Evolutionary conservation across 1,284 basidiomycete genomes (phyloP), one percentile per base, ranked within the genome.

Genomic region (Fomitopsis pinicola): DNA sequence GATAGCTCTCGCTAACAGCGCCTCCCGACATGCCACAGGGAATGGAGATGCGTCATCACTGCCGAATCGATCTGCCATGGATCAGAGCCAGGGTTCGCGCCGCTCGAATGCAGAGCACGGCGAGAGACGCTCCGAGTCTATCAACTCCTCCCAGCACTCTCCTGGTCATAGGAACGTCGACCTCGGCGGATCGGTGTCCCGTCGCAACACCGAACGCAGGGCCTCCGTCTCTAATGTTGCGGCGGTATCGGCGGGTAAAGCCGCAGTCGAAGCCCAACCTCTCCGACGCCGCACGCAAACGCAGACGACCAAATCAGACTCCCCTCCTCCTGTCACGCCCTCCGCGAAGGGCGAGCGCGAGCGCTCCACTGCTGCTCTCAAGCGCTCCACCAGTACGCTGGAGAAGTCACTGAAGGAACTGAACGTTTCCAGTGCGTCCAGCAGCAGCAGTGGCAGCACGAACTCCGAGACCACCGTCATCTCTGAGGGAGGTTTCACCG

Each of bases 401-500:
- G 69, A 79, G 66, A 71, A 77, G 58, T 70, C 77, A 66, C 60
- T 81, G 67, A 73, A 75, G 60, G 70, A 73, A 42, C 68, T 82
- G 54, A 79, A 74, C 46, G 63, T 82, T 55, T 74, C 72, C 26
- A 83, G 82, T 66, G 78, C 80, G 2, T 71, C 74, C 3, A 77
- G 76, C 67, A 82, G 81, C 55, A 85, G 85, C 63, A 85, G 85
- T 66, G 71, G 73, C 38, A 79, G 82, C 44, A 54, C 52, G 35
- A 84, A 84, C 59, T 87, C 86, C 8, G 88, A 89, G 69, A 83
- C 84, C 62, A 92, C 91, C 9, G 80, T 92, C 56, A 91, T 87
- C 15, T 91, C 89, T 12, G 90, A 92, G 67, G 91, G 90, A 9
- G 89, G 85, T 14, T 92, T 92, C 69, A 92, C 90, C 9, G 90